Base-by-base conservation (phyloP, 345 rosid species). In the Eucalyptus regnans region DNA sequence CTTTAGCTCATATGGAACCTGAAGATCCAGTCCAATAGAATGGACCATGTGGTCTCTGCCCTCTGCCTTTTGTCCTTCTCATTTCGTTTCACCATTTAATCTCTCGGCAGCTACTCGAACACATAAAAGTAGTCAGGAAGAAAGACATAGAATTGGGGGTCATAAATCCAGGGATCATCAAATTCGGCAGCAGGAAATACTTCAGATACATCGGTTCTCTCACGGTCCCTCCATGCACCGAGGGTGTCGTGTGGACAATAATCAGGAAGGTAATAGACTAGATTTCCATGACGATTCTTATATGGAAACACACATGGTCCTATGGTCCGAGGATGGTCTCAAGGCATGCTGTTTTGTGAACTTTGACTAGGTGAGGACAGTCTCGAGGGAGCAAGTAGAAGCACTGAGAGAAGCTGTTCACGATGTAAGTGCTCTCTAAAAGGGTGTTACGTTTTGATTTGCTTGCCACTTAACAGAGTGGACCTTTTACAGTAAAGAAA, bases 181-280 rank as follows among this genome's bases (percentile, higher is more conserved):
- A 90, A 86, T 93, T 94, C 71, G 93, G 94, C 8, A 93, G 95
- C 90, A 91, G 92, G 86, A 93, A 93, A 85, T 94, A 96, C 50
- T 96, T 92, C 90, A 91, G 98, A 94, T 96, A 95, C 68, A 86
- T 92, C 4, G 99, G 98, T 18, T 96, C 97, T 48, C 93, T 95
- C 31, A 94, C 98, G 12, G 88, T 81, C 90, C 96, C 99, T 91
- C 96, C 97, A 2, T 96, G 99, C 90, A 95, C 94, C 0, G 96
- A 96, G 91, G 98, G 97, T 10, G 95, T 95, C 64, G 79, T 95
- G 86, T 96, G 99, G 99, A 96, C 96, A 17, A 86, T 96, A n/a
- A 86, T 91, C 46, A 90, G 92, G 50, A 93, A 88, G 96, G 98
- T 95, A 87, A 25, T 31, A 16, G 18, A 71, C 46, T 71, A 37